Conservation (phyloP, 208 protist genomes). For the Leptomonas seymouri region DNA sequence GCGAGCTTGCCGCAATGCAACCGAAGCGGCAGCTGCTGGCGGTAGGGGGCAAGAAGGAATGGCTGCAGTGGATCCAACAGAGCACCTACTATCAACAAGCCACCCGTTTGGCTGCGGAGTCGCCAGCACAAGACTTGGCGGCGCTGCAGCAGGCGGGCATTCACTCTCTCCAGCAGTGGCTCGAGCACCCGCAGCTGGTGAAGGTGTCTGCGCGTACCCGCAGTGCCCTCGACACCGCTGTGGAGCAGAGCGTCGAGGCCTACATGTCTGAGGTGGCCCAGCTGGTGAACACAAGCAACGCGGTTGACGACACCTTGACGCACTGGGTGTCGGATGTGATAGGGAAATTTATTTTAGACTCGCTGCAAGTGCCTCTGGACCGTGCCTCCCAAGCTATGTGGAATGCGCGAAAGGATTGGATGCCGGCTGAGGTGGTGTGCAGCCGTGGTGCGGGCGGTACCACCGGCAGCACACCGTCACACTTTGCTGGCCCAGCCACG, state of each 20-base stretch:
- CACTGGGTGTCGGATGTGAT: conserved; percentile 73
- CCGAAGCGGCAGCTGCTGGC: conserved; percentile 73
- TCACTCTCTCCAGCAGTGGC: conserved; percentile 80
- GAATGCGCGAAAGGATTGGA: conserved; percentile 34
- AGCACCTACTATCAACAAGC: conserved; percentile 80
- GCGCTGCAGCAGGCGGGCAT: conserved; percentile 77
- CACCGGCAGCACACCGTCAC: conserved; percentile 8
- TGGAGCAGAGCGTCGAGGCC: conserved; percentile 68
- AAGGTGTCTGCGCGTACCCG: conserved; percentile 73
- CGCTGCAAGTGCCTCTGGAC: conserved; percentile 62
- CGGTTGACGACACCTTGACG: conserved; percentile 40
- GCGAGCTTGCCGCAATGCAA: conserved; percentile 80
- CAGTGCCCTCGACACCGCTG: conserved; percentile 75
- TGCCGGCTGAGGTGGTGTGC: conserved; percentile 25
- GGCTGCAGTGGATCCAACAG: conserved; percentile 76
- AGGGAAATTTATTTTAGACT: conserved; percentile 77
- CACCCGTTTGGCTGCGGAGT: conserved; percentile 57
- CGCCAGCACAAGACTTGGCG: conserved; percentile 58
- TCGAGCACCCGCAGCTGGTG: conserved; percentile 75
- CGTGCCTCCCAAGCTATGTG: conserved; percentile 51
- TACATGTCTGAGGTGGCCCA: conserved; percentile 70
- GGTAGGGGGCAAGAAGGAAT: conserved; percentile 56
- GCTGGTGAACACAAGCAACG: conserved; percentile 66
- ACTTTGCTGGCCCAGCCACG: no score
- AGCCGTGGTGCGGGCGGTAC: neutral